These are phyloP conservation scores for Samsoniella hepiali DNA, from an alignment of 2,329 filamentous ascomycete genomes.

Conservation along the genomic window DNA sequence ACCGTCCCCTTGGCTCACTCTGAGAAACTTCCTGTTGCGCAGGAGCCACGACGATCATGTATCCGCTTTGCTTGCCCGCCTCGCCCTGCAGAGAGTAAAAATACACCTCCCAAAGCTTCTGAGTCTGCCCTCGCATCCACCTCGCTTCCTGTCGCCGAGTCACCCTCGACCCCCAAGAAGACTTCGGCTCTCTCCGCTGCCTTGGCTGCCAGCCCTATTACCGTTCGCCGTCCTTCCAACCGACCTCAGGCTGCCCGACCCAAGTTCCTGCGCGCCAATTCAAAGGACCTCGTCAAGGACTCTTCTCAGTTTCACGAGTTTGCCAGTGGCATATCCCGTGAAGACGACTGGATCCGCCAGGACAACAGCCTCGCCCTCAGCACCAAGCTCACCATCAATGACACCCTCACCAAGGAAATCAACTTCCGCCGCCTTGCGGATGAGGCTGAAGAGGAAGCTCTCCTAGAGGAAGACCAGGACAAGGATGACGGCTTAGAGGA, in stretches of 20 bases:
- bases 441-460: slow-evolving; percentile 87
- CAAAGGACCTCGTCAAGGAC: slow-evolving; percentile 50
- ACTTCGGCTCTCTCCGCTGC: slow-evolving; percentile 25
- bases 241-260: slow-evolving; percentile 29
- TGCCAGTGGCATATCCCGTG: slow-evolving; percentile 73
- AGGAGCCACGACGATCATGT: slow-evolving; percentile 53
- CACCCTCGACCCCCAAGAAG: slow-evolving; percentile 31
- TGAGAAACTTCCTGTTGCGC: slow-evolving; percentile 32
- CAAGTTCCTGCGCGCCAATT: slow-evolving; percentile 50
- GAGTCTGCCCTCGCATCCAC: slow-evolving; percentile 8
- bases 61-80: slow-evolving; percentile 75
- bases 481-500: slow-evolving; percentile 42
- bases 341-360: slow-evolving; percentile 85
- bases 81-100: slow-evolving; percentile 44
- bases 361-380: slow-evolving; percentile 57
- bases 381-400: slow-evolving; percentile 78
- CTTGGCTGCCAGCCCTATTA: slow-evolving; percentile 25
- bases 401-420: slow-evolving; percentile 87
- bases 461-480: slow-evolving; percentile 66
- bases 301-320: slow-evolving; percentile 82
- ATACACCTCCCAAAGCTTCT: slow-evolving; percentile 32
- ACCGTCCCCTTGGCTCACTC: slow-evolving; percentile 32
- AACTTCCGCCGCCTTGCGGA: slow-evolving; percentile 79
- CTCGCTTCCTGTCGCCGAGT: slow-evolving; percentile 4
- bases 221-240: slow-evolving; percentile 23